A percentile compares a stretch with the other conserved stretches of the same genome.
Evolutionary conservation across 306 rosid genomes (phyloP).

Genomic region (Neltuma alba): DNA sequence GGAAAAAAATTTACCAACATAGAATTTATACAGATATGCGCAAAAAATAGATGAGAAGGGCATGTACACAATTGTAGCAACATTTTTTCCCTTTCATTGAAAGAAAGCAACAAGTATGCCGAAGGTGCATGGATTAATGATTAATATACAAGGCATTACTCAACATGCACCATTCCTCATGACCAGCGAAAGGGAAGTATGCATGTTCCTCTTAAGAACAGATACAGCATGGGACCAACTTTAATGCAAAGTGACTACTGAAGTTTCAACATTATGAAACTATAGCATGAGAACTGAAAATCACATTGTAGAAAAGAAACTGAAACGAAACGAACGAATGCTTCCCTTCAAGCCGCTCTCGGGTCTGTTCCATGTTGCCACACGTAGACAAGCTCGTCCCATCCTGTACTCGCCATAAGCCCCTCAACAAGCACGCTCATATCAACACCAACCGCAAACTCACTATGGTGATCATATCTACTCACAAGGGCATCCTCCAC

Average conservation of each 20-base stretch:
- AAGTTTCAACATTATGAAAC: constrained; percentile 19
- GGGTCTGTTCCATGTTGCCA: constrained; percentile 96
- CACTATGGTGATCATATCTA: constrained; percentile 82
- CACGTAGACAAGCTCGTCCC: constrained; percentile 92
- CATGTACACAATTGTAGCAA: constrained; percentile 22
- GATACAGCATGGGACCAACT: constrained; percentile 19
- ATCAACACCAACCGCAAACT: constrained; percentile 87
- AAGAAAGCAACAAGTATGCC: constrained; percentile 1
- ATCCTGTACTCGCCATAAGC: constrained; percentile 84
- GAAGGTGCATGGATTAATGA: background rate
- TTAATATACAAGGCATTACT: constrained; percentile 15
- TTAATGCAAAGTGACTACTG: background rate
- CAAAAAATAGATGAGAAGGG: too few relatives aligned
- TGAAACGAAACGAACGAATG: background rate
- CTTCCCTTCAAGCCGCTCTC: constrained; percentile 63
- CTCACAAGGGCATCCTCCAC: constrained; percentile 84
- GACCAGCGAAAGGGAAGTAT: constrained; percentile 12
- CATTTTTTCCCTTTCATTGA: background rate
- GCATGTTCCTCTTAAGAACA: constrained; percentile 19
- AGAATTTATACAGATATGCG: too few relatives aligned
- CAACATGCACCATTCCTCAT: background rate
- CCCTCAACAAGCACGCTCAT: constrained; percentile 95
- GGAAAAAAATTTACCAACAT: background rate
- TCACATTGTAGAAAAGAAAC: background rate
- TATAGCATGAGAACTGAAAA: constrained; percentile 8